Evolutionary conservation across 2,329 filamentous ascomycete genomes (phyloP), one percentile per base, ranked within the genome.

Genomic region (Xylariales sp.): DNA sequence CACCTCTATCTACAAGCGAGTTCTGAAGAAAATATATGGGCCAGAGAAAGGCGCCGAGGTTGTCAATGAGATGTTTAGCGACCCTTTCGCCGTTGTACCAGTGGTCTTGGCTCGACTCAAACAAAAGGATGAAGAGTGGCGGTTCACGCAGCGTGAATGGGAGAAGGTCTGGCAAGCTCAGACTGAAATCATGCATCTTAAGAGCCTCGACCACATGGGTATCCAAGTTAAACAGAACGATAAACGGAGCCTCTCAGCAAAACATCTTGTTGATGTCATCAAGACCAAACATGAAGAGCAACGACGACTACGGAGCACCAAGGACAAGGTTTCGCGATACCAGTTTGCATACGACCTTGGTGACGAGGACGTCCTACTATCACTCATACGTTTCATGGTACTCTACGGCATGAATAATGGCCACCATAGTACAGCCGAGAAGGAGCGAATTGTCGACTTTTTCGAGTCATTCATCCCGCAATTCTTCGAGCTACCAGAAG

Each of bases 101-200:
- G 90, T 98, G 45, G 87, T 99, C 34, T 84, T 99, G 68, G 91
- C 93, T 59, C 89, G 96, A 12, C 86, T 99, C 74, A 98, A 98
- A 82, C 93, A 97, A 75, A 97, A 98, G 79, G 91, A 97, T 52
- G 96, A 99, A 79, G 94, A 98, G 76, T 99, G 96, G 96, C 93
- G 97, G 71, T 94, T 97, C 73, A 95, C 93, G 5, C 94, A 93
- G 84, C 93, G 96, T 39, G 97, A 99, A 78, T 99, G 96, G 96
- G 94, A 98, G 80, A 97, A 97, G 81, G 94, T 99, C 7, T 99
- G 96, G 96, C 93, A 96, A 71, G 91, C 93, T 57, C 96, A 98
- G 82, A 98, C 95, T 30, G 92, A 97, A 77, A 91, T 92, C 75
- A 95, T 97, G 83, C 97, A 97, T 81, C 93, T 97, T 82, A 97